These are phyloP conservation scores for Suhomyces pyralidae DNA, from an alignment of 805 yeast genomes.

Conservation along the genomic window DNA sequence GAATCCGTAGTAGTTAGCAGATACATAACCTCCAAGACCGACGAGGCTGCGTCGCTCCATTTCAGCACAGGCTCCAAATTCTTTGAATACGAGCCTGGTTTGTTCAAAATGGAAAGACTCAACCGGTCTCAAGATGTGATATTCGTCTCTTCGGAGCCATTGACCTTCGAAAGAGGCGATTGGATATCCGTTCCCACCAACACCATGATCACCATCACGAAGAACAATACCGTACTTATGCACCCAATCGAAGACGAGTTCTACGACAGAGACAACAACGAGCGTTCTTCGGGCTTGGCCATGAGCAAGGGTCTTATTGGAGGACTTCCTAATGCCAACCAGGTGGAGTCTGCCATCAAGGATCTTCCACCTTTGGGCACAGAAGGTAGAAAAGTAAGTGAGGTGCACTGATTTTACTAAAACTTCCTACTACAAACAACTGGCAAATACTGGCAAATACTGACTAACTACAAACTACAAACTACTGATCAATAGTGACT, in stretches of 20 bases:
- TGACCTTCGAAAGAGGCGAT: slow-evolving; percentile 94
- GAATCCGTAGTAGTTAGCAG: slow-evolving; percentile 79
- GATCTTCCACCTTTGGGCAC: slow-evolving; percentile 35
- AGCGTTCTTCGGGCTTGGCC: slow-evolving; percentile 78
- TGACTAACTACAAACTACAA: too few species aligned
- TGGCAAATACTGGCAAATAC: too few species aligned
- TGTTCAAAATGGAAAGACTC: slow-evolving; percentile 89
- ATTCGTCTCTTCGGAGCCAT: slow-evolving; percentile 96
- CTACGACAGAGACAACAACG: slow-evolving; percentile 64
- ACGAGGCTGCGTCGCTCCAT: slow-evolving; percentile 95
- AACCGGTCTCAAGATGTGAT: slow-evolving; percentile 92
- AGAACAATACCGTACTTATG: slow-evolving; percentile 75
- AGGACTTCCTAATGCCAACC: slow-evolving; percentile 59
- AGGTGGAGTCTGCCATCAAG: slow-evolving; percentile 20
- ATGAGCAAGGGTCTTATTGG: slow-evolving; percentile 92
- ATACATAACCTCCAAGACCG: slow-evolving; percentile 82
- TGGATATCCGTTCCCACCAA: slow-evolving; percentile 98
- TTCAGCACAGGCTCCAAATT: slow-evolving; percentile 92
- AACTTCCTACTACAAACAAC: too few species aligned
- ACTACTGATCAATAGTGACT: too few species aligned
- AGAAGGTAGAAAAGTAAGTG: slow-evolving; percentile 29
- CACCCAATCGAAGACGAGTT: slow-evolving; percentile 92
- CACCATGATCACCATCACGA: slow-evolving; percentile 74
- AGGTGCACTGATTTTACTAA: too few species aligned
- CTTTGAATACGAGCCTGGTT: slow-evolving; percentile 86